Conservation (phyloP, 768 basidiomycete genomes). For the Termitomyces sp. region DNA sequence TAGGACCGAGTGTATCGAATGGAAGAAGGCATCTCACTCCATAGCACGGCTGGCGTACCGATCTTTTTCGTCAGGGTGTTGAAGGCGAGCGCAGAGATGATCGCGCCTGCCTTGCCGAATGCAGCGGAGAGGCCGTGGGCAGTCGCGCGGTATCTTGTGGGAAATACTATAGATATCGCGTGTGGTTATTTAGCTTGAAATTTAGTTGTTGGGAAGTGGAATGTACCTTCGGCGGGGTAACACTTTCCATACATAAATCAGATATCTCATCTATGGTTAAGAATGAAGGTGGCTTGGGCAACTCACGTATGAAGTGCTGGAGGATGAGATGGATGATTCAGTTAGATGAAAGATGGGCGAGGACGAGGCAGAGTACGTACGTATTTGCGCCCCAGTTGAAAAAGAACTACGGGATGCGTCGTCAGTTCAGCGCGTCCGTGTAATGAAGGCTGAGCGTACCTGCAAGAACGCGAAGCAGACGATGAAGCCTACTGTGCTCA, state of each 20-base stretch:
- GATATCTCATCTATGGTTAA: too few relatives aligned
- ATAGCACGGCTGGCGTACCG: constrained; percentile 60
- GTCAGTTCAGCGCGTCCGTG: background rate
- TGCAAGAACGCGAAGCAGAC: constrained; percentile 70
- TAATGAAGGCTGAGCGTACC: constrained; percentile 16
- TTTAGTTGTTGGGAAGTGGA: too few relatives aligned
- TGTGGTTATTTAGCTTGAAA: background rate
- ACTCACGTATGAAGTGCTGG: constrained; percentile 48
- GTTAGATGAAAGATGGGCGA: background rate
- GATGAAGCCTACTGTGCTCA: constrained; percentile 58
- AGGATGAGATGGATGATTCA: background rate
- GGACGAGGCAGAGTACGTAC: constrained; percentile 24
- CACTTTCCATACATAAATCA: constrained; percentile 28
- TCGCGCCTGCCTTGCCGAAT: constrained; percentile 68
- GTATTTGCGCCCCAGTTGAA: constrained; percentile 80
- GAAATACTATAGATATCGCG: constrained; percentile 43
- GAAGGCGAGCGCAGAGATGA: constrained; percentile 71
- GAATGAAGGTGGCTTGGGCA: too few relatives aligned
- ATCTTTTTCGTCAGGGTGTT: constrained; percentile 54
- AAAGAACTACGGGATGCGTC: constrained; percentile 45
- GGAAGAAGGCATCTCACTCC: constrained; percentile 46
- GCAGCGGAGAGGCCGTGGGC: constrained; percentile 78
- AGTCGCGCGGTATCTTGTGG: constrained; percentile 65
- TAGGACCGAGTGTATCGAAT: background rate
- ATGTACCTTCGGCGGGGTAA: constrained; percentile 56